A percentile compares a stretch with the other conserved stretches of the same genome.
Evolutionary conservation across 2,329 filamentous ascomycete genomes (phyloP).

Genomic region (Teratosphaeria pseudoeucalypti): DNA sequence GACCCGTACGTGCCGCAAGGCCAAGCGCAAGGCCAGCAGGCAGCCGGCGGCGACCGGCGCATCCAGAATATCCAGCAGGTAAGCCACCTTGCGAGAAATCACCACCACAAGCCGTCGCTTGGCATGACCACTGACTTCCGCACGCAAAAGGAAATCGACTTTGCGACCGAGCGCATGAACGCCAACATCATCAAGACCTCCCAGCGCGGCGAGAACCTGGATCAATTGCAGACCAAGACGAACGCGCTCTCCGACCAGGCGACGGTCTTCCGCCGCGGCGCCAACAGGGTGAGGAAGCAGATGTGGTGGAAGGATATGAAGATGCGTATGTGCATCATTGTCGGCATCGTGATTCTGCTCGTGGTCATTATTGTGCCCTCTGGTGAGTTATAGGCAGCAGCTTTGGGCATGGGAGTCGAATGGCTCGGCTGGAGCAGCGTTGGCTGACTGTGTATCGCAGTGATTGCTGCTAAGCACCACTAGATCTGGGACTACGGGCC

Average conservation of each 20-base stretch:
- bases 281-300: slow-evolving; percentile 83
- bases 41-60: background rate
- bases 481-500: background rate
- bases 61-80: slow-evolving; percentile 2
- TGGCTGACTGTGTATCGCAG: background rate
- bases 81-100: background rate
- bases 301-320: slow-evolving; percentile 99
- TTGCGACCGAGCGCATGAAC: slow-evolving; percentile 88
- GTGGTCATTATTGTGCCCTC: slow-evolving; percentile 89
- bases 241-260: slow-evolving; percentile 86
- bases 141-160: slow-evolving; percentile 75
- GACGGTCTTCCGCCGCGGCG: slow-evolving; percentile 89
- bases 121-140: background rate
- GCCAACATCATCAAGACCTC: slow-evolving; percentile 97
- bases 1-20: slow-evolving; percentile 3
- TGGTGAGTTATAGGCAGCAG: slow-evolving; percentile 43
- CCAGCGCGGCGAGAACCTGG: slow-evolving; percentile 80
- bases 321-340: slow-evolving; percentile 95
- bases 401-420: background rate
- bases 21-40: background rate
- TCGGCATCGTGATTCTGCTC: slow-evolving; percentile 82
- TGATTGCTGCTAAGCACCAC: slow-evolving; percentile 1
- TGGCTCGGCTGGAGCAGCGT: background rate
- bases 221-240: slow-evolving; percentile 86
- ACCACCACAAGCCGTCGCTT: background rate